A percentile compares a stretch with the other conserved stretches of the same genome.
Evolutionary conservation across 345 rosid species (phyloP).

Genomic region (Camelina neglecta): DNA sequence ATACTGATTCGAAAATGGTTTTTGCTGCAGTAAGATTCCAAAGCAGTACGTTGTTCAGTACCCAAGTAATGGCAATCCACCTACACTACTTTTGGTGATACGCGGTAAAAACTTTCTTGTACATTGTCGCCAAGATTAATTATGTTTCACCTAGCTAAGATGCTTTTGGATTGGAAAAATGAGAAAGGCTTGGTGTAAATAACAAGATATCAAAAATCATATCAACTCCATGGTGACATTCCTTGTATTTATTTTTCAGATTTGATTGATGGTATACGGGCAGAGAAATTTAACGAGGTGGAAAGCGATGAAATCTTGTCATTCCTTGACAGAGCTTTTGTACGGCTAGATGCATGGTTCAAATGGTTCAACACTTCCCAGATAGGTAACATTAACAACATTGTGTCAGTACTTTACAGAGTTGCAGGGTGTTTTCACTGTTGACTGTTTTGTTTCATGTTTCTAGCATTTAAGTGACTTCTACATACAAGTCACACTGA

Average conservation of each 20-base stretch:
- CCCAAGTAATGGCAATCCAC: slow-evolving; percentile 92
- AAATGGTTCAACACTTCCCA: slow-evolving; percentile 90
- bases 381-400: slow-evolving; percentile 55
- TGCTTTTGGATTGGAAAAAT: too few relatives aligned
- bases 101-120: slow-evolving; percentile 53
- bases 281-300: slow-evolving; percentile 55
- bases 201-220: not conserved
- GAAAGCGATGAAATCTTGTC: slow-evolving; percentile 67
- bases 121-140: too few relatives aligned
- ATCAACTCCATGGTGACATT: slow-evolving; percentile 15
- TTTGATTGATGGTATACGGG: slow-evolving; percentile 61
- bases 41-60: slow-evolving; percentile 76
- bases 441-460: not conserved
- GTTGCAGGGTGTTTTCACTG: slow-evolving; percentile 5
- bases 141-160: too few relatives aligned
- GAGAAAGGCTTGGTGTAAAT: not conserved
- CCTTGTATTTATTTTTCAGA: slow-evolving; percentile 48
- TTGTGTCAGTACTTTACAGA: not conserved
- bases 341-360: slow-evolving; percentile 89
- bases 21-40: slow-evolving; percentile 74
- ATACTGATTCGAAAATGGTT: slow-evolving; percentile 16
- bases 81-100: slow-evolving; percentile 82
- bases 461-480: slow-evolving; percentile 4
- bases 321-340: slow-evolving; percentile 71
- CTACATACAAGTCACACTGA: not conserved